phyloP scores from a whole-genome alignment of 2,329 filamentous ascomycete species.

The Rasamsonia emersonii region DNA sequence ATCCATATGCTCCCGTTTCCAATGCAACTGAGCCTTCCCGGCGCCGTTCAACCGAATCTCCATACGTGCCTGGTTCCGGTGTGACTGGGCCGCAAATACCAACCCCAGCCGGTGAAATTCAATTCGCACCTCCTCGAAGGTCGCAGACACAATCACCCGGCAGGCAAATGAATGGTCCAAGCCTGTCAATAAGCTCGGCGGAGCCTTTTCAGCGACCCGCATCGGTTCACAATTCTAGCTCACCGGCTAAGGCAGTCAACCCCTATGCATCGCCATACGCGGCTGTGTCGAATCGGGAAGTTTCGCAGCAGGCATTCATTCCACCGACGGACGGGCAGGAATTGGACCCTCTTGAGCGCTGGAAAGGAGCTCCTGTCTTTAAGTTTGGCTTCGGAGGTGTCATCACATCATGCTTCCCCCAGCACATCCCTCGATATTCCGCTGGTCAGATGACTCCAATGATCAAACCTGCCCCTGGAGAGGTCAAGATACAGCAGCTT shows the following conservation, averaged over 20 bases:
- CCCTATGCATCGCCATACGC: constrained; percentile 26
- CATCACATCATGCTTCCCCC: constrained; percentile 77
- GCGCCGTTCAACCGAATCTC: constrained; percentile 11
- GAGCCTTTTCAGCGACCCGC: constrained; percentile 46
- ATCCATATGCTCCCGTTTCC: constrained; percentile 23
- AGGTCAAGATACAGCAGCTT: constrained; percentile 67
- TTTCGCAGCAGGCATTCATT: constrained; percentile 48
- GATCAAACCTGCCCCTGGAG: constrained; percentile 73
- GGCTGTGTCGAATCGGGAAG: constrained; percentile 29
- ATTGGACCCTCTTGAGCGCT: constrained; percentile 72
- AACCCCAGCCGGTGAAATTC: constrained; percentile 4
- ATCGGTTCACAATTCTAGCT: constrained; percentile 43
- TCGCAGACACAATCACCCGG: constrained; percentile 54
- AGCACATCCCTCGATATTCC: constrained; percentile 76
- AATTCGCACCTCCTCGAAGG: constrained; percentile 7
- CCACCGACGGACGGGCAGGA: constrained; percentile 47
- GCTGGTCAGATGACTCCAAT: constrained; percentile 64
- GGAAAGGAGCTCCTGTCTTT: constrained; percentile 83
- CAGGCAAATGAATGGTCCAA: constrained; percentile 42
- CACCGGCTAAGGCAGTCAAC: constrained; percentile 29
- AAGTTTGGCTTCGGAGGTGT: constrained; percentile 81
- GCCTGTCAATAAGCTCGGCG: constrained; percentile 31
- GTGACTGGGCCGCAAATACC: constrained; percentile 1
- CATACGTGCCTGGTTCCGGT: constrained; percentile 4
- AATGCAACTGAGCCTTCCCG: constrained; percentile 25